Evolutionary conservation across 2,329 filamentous ascomycete genomes (phyloP).

Genomic region (Trichoderma cornu-damae): DNA sequence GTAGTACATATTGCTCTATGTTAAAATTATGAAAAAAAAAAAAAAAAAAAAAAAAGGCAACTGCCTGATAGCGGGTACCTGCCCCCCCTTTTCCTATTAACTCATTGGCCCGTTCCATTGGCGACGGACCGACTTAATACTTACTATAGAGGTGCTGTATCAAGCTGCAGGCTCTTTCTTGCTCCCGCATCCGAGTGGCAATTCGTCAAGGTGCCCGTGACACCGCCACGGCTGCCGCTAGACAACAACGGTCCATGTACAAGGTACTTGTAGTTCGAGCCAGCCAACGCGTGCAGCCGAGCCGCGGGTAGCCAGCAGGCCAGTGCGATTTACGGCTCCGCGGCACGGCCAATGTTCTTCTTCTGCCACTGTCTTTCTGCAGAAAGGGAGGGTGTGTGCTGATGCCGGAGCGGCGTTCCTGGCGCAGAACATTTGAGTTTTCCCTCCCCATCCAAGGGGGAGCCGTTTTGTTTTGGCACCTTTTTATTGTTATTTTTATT

Average conservation of each 20-base stretch:
- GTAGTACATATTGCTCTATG: no score
- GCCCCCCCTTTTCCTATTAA: not conserved
- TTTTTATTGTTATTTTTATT: not conserved
- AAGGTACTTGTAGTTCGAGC: conserved; percentile 9
- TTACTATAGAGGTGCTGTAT: no score
- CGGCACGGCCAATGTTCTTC: conserved; percentile 11
- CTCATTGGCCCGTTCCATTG: conserved; percentile 4
- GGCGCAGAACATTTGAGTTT: not conserved
- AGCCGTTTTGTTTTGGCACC: no score
- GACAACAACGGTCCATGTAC: conserved; percentile 2
- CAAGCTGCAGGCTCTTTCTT: conserved; percentile 15
- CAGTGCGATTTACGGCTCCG: not conserved
- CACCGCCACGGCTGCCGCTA: not conserved
- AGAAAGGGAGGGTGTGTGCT: not conserved
- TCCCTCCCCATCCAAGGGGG: not conserved
- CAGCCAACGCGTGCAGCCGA: not conserved
- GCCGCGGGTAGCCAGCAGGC: conserved; percentile 15
- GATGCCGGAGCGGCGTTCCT: not conserved
- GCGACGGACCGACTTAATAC: conserved; percentile 8
- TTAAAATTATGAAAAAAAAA: no score
- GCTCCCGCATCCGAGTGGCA: conserved; percentile 14
- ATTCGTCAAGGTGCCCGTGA: not conserved
- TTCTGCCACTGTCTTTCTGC: not conserved
- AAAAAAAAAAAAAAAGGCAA: not conserved
- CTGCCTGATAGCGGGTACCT: conserved; percentile 1